These are phyloP conservation scores for Boletus subparvulus DNA, from an alignment of 768 basidiomycete species.

Conservation along the genomic window DNA sequence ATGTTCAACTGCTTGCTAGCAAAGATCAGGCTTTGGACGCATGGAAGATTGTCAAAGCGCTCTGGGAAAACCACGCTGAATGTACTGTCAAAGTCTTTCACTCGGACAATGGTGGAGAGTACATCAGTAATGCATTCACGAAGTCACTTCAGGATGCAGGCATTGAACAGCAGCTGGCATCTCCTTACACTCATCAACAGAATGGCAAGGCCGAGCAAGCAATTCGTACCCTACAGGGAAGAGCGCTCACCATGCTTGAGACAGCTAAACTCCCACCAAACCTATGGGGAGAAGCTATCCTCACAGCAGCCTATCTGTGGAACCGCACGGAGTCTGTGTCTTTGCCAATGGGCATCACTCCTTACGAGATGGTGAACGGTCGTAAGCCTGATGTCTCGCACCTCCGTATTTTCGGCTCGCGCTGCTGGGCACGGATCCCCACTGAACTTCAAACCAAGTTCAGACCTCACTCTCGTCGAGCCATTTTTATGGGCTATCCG, in stretches of 20 bases:
- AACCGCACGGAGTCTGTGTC: too few relatives aligned
- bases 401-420: background rate
- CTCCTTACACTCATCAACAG: too few relatives aligned
- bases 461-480: background rate
- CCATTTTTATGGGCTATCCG: slow-evolving; percentile 3
- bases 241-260: too few relatives aligned
- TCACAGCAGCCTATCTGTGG: too few relatives aligned
- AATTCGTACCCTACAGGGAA: too few relatives aligned
- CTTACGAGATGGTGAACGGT: background rate
- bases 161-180: too few relatives aligned
- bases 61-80: background rate
- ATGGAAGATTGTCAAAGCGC: background rate
- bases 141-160: too few relatives aligned
- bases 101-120: slow-evolving; percentile 3
- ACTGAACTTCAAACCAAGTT: background rate
- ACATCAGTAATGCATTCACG: background rate
- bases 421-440: background rate
- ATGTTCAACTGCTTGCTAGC: background rate
- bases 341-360: background rate
- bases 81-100: background rate
- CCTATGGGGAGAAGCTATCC: too few relatives aligned
- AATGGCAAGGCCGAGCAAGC: too few relatives aligned
- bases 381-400: background rate
- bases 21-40: background rate
- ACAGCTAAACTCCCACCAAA: too few relatives aligned